These are phyloP conservation scores for Leptographium galeiforme DNA, from an alignment of 2,329 filamentous ascomycete genomes.

Conservation along the genomic window DNA sequence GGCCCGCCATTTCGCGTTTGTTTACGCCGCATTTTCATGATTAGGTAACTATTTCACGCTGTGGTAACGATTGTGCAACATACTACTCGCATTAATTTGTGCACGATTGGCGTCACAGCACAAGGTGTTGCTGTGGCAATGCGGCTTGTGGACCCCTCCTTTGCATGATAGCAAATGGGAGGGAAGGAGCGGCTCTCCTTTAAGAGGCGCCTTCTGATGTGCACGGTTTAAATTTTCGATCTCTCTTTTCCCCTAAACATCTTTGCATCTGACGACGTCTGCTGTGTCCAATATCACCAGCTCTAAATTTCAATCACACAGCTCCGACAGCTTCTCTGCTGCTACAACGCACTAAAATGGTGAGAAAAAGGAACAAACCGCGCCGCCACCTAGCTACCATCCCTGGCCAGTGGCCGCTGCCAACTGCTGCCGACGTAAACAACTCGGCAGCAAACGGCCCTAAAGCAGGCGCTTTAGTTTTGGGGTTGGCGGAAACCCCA, in stretches of 20 bases:
- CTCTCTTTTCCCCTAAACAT: background rate
- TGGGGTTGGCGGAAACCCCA: too few relatives aligned
- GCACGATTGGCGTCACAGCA: background rate
- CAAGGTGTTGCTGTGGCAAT: slow-evolving; percentile 9
- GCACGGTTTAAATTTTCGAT: background rate
- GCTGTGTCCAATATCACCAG: too few relatives aligned
- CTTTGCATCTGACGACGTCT: background rate
- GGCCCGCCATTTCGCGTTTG: slow-evolving; percentile 9
- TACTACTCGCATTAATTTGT: too few relatives aligned
- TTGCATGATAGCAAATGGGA: background rate
- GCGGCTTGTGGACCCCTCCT: background rate
- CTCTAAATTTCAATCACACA: too few relatives aligned
- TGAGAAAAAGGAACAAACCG: background rate
- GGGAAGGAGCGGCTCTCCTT: background rate
- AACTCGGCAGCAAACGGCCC: background rate
- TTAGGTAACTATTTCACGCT: background rate
- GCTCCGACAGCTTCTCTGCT: too few relatives aligned
- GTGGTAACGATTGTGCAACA: too few relatives aligned
- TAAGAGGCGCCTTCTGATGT: background rate
- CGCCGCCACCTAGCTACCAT: background rate
- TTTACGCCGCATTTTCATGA: slow-evolving; percentile 5
- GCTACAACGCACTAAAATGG: background rate
- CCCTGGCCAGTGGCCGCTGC: too few relatives aligned
- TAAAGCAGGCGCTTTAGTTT: too few relatives aligned
- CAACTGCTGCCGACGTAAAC: background rate